Conservation (phyloP, 768 basidiomycete genomes). For the Leccinum obscurum region DNA sequence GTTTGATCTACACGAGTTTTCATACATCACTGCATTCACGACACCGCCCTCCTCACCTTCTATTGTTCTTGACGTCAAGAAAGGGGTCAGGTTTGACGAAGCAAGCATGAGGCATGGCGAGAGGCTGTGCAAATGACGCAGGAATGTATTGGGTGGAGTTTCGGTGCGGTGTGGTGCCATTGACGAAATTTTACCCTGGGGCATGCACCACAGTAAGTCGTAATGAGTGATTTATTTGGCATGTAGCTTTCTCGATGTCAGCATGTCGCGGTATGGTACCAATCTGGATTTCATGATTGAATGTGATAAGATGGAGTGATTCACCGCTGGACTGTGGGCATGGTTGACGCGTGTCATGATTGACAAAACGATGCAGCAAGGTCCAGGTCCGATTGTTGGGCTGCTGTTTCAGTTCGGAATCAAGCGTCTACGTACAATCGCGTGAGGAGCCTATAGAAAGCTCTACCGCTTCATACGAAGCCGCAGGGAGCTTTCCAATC, state of each 20-base stretch:
- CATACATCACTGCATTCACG: conserved; percentile 32
- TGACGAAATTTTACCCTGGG: not conserved
- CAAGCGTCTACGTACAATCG: conserved; percentile 21
- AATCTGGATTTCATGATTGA: conserved; percentile 24
- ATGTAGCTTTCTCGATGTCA: conserved; percentile 21
- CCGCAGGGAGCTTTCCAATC: conserved; percentile 26
- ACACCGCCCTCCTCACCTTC: conserved; percentile 33
- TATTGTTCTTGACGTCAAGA: conserved; percentile 10
- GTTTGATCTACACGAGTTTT: conserved; percentile 33
- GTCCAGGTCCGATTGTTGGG: not conserved
- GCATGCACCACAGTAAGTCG: conserved; percentile 5
- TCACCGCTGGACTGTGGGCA: conserved; percentile 9
- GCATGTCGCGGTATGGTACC: conserved; percentile 1
- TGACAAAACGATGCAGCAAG: not conserved
- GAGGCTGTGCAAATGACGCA: conserved; percentile 2
- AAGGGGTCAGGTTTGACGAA: conserved; percentile 9
- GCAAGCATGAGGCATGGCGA: conserved; percentile 16
- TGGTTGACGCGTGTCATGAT: conserved; percentile 25
- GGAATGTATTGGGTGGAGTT: conserved; percentile 14
- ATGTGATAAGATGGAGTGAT: conserved; percentile 24
- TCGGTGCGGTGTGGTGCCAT: conserved; percentile 6
- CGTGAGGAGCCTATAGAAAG: not conserved
- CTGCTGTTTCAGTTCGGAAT: conserved; percentile 2
- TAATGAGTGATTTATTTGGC: conserved; percentile 5
- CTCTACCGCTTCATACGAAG: conserved; percentile 6